A percentile compares a stretch with the other conserved stretches of the same genome.
These are phyloP conservation scores for Beauveria bassiana DNA, from an alignment of 2,329 filamentous ascomycete genomes.

Conservation along the genomic window DNA sequence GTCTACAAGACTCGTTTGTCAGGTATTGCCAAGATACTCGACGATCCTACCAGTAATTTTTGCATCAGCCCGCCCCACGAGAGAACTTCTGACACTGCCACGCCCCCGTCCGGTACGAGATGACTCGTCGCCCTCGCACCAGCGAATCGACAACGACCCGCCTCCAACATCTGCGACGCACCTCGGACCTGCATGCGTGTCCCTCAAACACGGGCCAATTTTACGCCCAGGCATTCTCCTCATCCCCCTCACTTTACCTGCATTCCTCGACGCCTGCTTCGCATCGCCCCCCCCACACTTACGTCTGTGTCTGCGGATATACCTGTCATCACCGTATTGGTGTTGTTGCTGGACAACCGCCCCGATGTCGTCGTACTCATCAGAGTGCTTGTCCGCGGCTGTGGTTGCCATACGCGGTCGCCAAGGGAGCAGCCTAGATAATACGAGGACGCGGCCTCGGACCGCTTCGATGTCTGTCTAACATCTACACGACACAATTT, in stretches of 20 bases:
- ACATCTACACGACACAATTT: conserved; percentile 16
- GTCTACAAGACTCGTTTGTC: no score
- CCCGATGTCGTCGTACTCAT: conserved; percentile 51
- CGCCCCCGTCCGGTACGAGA: background rate
- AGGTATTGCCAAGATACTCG: no score
- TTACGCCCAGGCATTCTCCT: no score
- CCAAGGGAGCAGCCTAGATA: conserved; percentile 53
- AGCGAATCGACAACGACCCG: no score
- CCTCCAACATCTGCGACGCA: no score
- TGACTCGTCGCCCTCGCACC: background rate
- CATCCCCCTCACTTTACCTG: background rate
- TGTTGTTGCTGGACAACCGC: conserved; percentile 24
- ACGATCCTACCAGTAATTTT: no score
- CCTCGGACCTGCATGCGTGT: no score
- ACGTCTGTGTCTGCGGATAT: conserved; percentile 1
- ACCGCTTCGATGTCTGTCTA: conserved; percentile 24
- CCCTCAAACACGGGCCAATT: no score
- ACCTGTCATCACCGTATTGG: background rate
- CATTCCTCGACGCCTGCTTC: background rate
- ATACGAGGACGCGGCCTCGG: conserved; percentile 37
- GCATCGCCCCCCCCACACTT: background rate
- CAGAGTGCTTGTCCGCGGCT: conserved; percentile 42
- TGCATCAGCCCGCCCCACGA: no score
- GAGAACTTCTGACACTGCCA: background rate
- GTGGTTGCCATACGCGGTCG: conserved; percentile 48